Conservation (phyloP, 352 stramenopile species). For the Blastocystis sp. region DNA sequence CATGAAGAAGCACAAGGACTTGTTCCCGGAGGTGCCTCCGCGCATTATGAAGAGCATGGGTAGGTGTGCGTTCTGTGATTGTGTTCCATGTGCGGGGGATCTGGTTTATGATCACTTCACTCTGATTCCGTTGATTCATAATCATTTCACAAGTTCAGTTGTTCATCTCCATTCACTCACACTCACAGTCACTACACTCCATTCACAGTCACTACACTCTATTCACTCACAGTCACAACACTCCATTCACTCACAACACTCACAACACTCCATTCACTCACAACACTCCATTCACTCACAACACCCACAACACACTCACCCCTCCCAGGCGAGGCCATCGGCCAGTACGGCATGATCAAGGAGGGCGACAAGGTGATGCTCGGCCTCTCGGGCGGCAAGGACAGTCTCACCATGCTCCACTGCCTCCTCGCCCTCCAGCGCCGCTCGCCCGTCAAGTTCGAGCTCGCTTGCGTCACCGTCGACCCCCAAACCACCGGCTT, state of each 20-base stretch:
- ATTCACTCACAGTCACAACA: constrained; percentile 71
- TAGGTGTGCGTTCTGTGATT: not conserved
- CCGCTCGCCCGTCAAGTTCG: constrained; percentile 87
- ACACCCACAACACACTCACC: constrained; percentile 59
- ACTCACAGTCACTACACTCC: not conserved
- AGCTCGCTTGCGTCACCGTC: constrained; percentile 89
- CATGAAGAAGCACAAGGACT: constrained; percentile 70
- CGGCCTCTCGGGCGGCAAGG: constrained; percentile 92
- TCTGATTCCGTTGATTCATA: too few relatives aligned
- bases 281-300: constrained; percentile 60
- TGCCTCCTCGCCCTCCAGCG: constrained; percentile 88
- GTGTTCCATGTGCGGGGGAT: too few relatives aligned
- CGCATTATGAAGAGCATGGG: constrained; percentile 68
- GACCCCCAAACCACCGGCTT: constrained; percentile 94
- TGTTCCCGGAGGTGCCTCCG: constrained; percentile 58
- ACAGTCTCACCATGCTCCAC: constrained; percentile 92
- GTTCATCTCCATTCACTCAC: not conserved
- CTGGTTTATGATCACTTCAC: too few relatives aligned
- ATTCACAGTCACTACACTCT: constrained; percentile 5
- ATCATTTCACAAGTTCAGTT: too few relatives aligned
- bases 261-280: constrained; percentile 71
- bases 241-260: not conserved
- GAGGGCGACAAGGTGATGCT: constrained; percentile 89
- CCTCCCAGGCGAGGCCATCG: constrained; percentile 82
- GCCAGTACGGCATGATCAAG: constrained; percentile 91